phyloP scores from a whole-genome alignment of 768 basidiomycete species.

The Xerocomellus intermedius region DNA sequence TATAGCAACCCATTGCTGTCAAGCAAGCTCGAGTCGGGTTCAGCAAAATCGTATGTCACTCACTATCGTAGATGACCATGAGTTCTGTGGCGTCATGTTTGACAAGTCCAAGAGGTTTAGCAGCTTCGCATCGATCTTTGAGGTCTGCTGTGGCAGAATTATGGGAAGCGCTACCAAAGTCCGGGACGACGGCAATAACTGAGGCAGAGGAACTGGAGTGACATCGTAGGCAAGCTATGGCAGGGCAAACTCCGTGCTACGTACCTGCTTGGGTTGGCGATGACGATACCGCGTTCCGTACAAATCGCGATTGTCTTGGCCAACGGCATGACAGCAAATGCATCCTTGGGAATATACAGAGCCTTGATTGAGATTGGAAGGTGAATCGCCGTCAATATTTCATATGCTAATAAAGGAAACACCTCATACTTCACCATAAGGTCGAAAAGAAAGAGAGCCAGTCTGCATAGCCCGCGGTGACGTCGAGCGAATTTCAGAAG shows the following conservation, averaged over 20 bases:
- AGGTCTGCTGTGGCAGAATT: constrained; percentile 47
- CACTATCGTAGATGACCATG: constrained; percentile 74
- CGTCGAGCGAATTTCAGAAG: constrained; percentile 35
- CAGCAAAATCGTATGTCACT: constrained; percentile 22
- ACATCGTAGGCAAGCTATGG: background rate
- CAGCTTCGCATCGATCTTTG: constrained; percentile 54
- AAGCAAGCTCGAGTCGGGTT: background rate
- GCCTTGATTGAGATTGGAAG: constrained; percentile 39
- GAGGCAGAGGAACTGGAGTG: constrained; percentile 40
- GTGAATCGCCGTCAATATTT: background rate
- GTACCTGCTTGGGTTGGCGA: constrained; percentile 68
- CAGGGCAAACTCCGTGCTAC: constrained; percentile 17
- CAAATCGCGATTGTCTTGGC: constrained; percentile 64
- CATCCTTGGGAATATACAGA: constrained; percentile 71
- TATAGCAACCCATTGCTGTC: constrained; percentile 72
- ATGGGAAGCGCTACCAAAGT: constrained; percentile 44
- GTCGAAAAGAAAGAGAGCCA: constrained; percentile 47
- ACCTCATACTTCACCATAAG: constrained; percentile 61
- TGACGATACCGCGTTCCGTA: constrained; percentile 60
- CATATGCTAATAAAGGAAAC: background rate
- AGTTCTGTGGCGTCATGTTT: constrained; percentile 54
- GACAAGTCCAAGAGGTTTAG: constrained; percentile 68
- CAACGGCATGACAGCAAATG: constrained; percentile 57
- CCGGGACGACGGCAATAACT: constrained; percentile 53
- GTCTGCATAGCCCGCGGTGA: constrained; percentile 35